A percentile compares a stretch with the other conserved stretches of the same genome.
Evolutionary conservation across 225 moss, liverwort and hornwort genomes (phyloP).

Genomic region (Marchantia polymorpha): DNA sequence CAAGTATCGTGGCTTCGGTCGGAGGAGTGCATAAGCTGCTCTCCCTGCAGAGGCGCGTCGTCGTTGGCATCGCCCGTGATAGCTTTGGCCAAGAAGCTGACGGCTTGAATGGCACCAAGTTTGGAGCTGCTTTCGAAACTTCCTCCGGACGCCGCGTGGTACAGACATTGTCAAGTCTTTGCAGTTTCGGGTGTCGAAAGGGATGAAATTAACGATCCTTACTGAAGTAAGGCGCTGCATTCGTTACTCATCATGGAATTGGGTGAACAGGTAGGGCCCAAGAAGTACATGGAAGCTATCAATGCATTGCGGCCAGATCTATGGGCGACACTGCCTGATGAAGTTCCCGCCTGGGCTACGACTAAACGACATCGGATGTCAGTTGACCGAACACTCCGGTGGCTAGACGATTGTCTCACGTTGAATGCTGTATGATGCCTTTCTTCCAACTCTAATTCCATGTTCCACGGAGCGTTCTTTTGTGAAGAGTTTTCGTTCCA

Average conservation of each 20-base stretch:
- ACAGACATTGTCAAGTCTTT: constrained; percentile 19
- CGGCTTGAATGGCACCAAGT: constrained; percentile 65
- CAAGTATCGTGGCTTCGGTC: constrained; percentile 51
- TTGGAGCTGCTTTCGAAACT: constrained; percentile 95
- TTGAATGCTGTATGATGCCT: constrained; percentile 75
- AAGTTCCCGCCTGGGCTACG: constrained; percentile 71
- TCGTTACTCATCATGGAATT: not conserved
- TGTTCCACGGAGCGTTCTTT: constrained; percentile 32
- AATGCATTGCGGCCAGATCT: constrained; percentile 80
- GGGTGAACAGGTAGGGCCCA: constrained; percentile 64
- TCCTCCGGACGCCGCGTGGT: constrained; percentile 82
- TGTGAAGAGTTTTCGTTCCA: constrained; percentile 22
- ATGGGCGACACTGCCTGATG: constrained; percentile 89
- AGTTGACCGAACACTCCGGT: constrained; percentile 83
- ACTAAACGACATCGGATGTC: constrained; percentile 77
- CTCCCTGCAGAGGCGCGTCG: constrained; percentile 53
- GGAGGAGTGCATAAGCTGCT: constrained; percentile 79
- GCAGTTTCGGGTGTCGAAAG: not conserved
- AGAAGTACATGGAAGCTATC: constrained; percentile 81
- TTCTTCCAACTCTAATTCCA: constrained; percentile 29
- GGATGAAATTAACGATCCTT: not conserved
- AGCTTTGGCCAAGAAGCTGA: constrained; percentile 65
- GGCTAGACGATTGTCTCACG: constrained; percentile 96
- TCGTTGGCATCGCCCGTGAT: constrained; percentile 80
- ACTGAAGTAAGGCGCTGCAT: not conserved